Evolutionary conservation across 441 rosid species (phyloP).

Genomic region (Hura crepitans): DNA sequence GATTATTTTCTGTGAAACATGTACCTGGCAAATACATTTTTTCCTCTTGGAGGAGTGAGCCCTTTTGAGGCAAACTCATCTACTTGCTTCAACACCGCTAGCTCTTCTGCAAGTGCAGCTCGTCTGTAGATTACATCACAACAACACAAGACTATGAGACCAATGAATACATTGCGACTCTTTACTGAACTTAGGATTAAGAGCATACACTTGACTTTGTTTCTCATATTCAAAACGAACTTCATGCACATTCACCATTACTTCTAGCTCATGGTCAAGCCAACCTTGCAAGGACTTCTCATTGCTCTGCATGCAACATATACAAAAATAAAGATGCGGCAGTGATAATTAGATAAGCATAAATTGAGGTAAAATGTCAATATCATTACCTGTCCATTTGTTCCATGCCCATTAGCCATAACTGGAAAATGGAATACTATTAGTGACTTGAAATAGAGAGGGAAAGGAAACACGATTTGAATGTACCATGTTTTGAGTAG

Average conservation of each 20-base stretch:
- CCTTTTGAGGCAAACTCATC: conserved; percentile 92
- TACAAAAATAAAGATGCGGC: conserved; percentile 13
- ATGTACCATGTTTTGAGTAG: conserved; percentile 9
- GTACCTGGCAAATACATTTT: conserved; percentile 90
- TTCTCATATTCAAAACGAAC: conserved; percentile 95
- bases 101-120: conserved; percentile 90
- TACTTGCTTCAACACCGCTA: conserved; percentile 82
- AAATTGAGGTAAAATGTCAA: conserved; percentile 2
- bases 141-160: conserved; percentile 7
- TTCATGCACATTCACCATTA: conserved; percentile 97
- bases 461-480: background rate
- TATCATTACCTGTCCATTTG: conserved; percentile 70
- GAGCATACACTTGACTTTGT: conserved; percentile 94
- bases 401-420: conserved; percentile 63
- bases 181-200: conserved; percentile 7
- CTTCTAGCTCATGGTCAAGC: conserved; percentile 95
- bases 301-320: conserved; percentile 49
- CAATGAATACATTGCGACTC: background rate
- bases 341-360: background rate
- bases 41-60: conserved; percentile 86
- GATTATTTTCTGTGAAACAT: conserved; percentile 4
- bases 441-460: conserved; percentile 26
- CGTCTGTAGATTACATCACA: conserved; percentile 50
- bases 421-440: conserved; percentile 48
- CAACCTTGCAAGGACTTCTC: conserved; percentile 90